phyloP scores from a whole-genome alignment of 768 basidiomycete genomes.

The Mycena maculata region DNA sequence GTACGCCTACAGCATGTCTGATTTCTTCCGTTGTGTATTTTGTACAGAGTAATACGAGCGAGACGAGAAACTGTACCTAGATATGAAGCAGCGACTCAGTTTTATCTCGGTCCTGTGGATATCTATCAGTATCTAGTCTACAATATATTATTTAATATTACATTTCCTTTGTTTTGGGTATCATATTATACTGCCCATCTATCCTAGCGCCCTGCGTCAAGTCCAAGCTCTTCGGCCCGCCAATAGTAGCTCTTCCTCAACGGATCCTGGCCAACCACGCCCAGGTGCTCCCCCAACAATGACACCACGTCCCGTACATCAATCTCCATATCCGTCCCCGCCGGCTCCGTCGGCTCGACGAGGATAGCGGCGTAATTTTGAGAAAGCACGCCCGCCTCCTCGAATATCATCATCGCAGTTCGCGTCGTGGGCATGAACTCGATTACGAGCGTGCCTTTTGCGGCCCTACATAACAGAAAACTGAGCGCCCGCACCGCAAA shows the following conservation, averaged over 20 bases:
- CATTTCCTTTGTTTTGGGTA: no score
- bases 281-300: constrained; percentile 20
- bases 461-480: constrained; percentile 6
- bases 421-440: constrained; percentile 28
- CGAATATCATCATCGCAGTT: constrained; percentile 28
- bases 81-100: no score
- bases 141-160: no score
- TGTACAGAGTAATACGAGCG: neutral
- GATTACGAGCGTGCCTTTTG: constrained; percentile 16
- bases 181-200: no score
- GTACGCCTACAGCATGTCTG: neutral
- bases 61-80: no score
- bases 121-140: no score
- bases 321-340: constrained; percentile 20
- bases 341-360: constrained; percentile 8
- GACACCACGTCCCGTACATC: constrained; percentile 22
- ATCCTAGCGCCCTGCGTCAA: no score
- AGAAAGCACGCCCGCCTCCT: constrained; percentile 30
- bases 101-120: no score
- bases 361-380: constrained; percentile 30
- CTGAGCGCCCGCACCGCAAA: neutral
- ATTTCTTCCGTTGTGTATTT: neutral
- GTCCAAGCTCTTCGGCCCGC: constrained; percentile 18
- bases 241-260: constrained; percentile 25
- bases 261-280: constrained; percentile 17